A percentile compares a stretch with the other conserved stretches of the same genome.
These are phyloP conservation scores for Astragalus membranaceus DNA, from an alignment of 306 rosid genomes.

Conservation along the genomic window DNA sequence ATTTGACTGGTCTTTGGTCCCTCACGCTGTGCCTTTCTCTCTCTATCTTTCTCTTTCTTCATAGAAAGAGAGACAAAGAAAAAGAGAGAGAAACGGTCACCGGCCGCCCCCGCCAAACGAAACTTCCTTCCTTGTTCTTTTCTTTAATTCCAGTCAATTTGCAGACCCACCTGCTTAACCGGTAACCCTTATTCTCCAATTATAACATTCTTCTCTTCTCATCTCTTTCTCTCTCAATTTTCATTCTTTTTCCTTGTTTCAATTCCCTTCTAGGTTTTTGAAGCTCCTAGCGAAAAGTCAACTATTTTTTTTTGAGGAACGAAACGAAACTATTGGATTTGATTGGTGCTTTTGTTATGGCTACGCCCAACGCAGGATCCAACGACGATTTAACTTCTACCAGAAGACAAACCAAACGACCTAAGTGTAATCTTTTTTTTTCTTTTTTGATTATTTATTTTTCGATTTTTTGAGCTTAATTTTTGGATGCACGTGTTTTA, in stretches of 20 bases:
- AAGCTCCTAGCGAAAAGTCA: background rate
- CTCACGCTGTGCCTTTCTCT: background rate
- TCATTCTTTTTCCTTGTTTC: background rate
- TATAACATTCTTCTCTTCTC: background rate
- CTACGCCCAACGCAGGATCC: constrained; percentile 69
- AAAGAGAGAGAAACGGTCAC: constrained; percentile 18
- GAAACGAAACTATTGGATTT: constrained; percentile 5
- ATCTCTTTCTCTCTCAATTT: background rate
- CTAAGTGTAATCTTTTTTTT: constrained; percentile 52
- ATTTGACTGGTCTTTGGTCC: constrained; percentile 13
- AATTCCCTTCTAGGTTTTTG: background rate
- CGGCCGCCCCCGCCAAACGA: constrained; percentile 29
- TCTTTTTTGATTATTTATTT: background rate
- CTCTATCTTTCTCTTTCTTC: background rate
- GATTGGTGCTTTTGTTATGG: constrained; percentile 46
- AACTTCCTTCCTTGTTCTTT: background rate
- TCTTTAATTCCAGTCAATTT: constrained; percentile 1
- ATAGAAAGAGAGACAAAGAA: background rate
- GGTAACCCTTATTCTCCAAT: constrained; percentile 22
- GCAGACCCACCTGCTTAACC: background rate
- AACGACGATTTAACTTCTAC: constrained; percentile 53
- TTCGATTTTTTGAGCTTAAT: background rate
- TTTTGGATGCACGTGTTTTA: background rate
- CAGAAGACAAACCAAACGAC: constrained; percentile 75
- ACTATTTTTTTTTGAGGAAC: background rate